Evolutionary conservation across 345 rosid genomes (phyloP).

Genomic region (Murraya paniculata): DNA sequence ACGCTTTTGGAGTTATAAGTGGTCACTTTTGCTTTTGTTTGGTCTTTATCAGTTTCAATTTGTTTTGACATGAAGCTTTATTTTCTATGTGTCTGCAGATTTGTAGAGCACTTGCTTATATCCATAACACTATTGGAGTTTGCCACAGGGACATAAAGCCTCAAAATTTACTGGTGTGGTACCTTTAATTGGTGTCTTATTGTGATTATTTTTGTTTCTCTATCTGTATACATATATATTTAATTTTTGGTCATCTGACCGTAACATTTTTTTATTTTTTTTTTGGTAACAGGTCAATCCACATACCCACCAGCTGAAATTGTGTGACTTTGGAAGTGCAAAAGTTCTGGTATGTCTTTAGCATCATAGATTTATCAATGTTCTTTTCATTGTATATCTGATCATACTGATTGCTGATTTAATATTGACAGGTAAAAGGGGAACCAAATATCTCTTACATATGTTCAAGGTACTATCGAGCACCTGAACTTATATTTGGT

Average conservation of each 20-base stretch:
- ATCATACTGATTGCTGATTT: constrained; percentile 6
- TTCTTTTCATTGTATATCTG: background rate
- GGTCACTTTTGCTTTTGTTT: background rate
- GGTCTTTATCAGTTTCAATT: background rate
- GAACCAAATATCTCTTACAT: constrained; percentile 95
- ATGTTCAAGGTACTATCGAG: constrained; percentile 97
- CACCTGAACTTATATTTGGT: constrained; percentile 97
- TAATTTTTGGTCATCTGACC: background rate
- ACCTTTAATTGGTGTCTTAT: background rate
- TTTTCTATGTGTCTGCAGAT: constrained; percentile 45
- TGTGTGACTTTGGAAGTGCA: constrained; percentile 97
- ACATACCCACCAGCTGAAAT: constrained; percentile 93
- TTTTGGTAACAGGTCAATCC: constrained; percentile 70
- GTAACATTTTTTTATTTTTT: background rate
- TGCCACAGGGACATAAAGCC: constrained; percentile 99
- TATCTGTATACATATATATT: background rate
- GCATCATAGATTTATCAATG: background rate
- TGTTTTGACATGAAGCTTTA: background rate
- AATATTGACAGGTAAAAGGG: constrained; percentile 76
- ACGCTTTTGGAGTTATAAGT: background rate
- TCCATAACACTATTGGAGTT: constrained; percentile 79
- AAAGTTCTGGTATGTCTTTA: constrained; percentile 77
- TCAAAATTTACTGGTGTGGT: constrained; percentile 86
- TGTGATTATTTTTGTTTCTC: background rate
- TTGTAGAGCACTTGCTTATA: constrained; percentile 86